Evolutionary conservation across 2,329 filamentous ascomycete species (phyloP).

Genomic region (Talaromyces sp.): DNA sequence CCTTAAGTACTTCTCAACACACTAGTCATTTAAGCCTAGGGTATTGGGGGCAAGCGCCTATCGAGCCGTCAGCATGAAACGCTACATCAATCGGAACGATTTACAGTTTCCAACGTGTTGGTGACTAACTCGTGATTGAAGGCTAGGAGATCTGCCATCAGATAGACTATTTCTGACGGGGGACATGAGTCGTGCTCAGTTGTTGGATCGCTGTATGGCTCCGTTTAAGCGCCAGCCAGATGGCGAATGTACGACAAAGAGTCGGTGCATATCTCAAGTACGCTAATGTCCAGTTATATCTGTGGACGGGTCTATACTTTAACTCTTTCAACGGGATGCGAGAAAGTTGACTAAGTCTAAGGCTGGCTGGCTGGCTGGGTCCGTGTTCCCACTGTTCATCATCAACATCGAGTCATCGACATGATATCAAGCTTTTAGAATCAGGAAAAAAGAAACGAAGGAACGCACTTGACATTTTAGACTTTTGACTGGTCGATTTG

Average conservation of each 20-base stretch:
- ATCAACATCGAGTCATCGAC: neutral
- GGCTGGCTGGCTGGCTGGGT: neutral
- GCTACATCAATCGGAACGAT: neutral
- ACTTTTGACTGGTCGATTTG: slow-evolving; percentile 1
- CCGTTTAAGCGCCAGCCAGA: slow-evolving; percentile 11
- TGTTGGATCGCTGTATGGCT: slow-evolving; percentile 2
- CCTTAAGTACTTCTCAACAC: neutral
- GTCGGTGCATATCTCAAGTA: neutral
- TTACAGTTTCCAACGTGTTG: neutral
- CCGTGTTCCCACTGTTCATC: slow-evolving; percentile 1
- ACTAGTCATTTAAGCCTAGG: neutral
- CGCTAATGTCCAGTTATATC: neutral
- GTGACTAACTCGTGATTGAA: neutral
- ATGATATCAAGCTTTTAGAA: neutral
- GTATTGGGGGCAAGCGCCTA: slow-evolving; percentile 1
- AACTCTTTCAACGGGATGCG: neutral
- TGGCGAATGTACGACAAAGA: neutral
- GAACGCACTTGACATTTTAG: neutral
- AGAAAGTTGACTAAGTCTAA: neutral
- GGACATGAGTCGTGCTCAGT: neutral
- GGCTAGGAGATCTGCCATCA: neutral
- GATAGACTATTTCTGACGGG: neutral
- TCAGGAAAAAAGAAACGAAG: neutral
- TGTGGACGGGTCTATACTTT: neutral
- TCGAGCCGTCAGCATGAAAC: neutral